phyloP scores from a whole-genome alignment of 495 filamentous ascomycete species.

The Neurospora sp. region DNA sequence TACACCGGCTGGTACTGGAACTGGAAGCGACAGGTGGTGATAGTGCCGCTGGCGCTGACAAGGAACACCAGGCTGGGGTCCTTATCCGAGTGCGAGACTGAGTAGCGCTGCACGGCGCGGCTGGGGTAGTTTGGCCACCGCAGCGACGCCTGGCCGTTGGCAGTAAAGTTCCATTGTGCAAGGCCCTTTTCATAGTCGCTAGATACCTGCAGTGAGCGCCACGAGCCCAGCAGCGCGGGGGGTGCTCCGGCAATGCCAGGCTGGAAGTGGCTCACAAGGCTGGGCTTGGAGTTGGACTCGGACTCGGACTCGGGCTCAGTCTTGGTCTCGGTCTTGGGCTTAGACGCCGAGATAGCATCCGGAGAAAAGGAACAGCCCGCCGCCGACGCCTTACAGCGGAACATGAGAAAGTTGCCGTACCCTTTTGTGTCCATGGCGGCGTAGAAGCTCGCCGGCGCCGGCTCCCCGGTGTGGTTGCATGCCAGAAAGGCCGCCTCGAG shows the following conservation, averaged over 20 bases:
- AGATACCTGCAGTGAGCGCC: background rate
- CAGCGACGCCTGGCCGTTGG: background rate
- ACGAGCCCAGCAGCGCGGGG: background rate
- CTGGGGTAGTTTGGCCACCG: background rate
- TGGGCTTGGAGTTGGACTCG: background rate
- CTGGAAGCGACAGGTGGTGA: constrained; percentile 1
- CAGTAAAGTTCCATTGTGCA: constrained; percentile 1
- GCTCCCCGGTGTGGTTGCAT: constrained; percentile 1
- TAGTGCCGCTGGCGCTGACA: constrained; percentile 2
- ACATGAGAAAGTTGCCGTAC: constrained; percentile 2
- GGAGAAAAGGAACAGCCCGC: background rate
- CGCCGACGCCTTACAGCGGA: background rate
- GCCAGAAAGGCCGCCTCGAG: constrained; percentile 3
- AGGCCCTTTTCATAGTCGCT: background rate
- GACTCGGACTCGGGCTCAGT: background rate
- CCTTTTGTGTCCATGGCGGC: background rate
- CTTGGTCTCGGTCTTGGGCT: background rate
- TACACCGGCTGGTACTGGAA: constrained; percentile 2
- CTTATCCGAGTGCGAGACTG: background rate
- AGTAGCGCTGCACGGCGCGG: constrained; percentile 1
- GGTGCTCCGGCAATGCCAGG: constrained; percentile 2
- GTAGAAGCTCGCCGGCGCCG: constrained; percentile 1
- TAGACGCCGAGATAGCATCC: background rate
- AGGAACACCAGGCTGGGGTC: background rate
- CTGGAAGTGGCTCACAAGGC: background rate